Conservation (phyloP, 768 basidiomycete genomes). For the Omphalotus guepiniiformis region DNA sequence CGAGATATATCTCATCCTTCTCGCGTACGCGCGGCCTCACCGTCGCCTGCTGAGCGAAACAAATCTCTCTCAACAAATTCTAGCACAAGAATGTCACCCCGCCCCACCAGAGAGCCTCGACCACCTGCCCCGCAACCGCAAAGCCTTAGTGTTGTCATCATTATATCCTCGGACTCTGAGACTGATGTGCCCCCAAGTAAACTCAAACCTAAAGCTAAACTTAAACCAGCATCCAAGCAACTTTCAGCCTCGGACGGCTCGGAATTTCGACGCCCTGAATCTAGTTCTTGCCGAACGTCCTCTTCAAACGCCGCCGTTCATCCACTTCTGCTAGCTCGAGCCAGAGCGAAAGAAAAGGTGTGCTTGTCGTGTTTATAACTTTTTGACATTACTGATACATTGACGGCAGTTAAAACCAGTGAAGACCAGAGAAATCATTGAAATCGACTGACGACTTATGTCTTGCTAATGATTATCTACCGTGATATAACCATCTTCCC, state of each 20-base stretch:
- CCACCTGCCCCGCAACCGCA: neutral
- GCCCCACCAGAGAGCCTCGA: neutral
- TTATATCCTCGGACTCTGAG: constrained; percentile 1
- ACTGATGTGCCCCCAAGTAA: neutral
- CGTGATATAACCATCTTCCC: no score
- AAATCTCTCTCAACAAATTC: neutral
- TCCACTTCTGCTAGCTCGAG: neutral
- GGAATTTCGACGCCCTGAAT: neutral
- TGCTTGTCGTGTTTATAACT: no score
- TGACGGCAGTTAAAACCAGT: no score
- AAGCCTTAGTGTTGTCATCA: neutral
- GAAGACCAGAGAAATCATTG: no score
- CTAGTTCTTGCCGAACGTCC: neutral
- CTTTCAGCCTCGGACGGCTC: neutral
- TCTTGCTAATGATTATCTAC: no score
- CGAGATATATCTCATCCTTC: constrained; percentile 8
- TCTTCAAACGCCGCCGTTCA: neutral
- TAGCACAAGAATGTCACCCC: neutral
- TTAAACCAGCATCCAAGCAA: neutral
- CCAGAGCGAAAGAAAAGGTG: neutral
- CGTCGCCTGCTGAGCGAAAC: constrained; percentile 1
- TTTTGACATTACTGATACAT: no score
- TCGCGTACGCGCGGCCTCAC: constrained; percentile 1
- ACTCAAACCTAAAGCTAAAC: neutral
- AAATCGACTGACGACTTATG: no score